Evolutionary conservation across 805 yeast species (phyloP), one percentile per base, ranked within the genome.

Genomic region (Yarrowia sp.): DNA sequence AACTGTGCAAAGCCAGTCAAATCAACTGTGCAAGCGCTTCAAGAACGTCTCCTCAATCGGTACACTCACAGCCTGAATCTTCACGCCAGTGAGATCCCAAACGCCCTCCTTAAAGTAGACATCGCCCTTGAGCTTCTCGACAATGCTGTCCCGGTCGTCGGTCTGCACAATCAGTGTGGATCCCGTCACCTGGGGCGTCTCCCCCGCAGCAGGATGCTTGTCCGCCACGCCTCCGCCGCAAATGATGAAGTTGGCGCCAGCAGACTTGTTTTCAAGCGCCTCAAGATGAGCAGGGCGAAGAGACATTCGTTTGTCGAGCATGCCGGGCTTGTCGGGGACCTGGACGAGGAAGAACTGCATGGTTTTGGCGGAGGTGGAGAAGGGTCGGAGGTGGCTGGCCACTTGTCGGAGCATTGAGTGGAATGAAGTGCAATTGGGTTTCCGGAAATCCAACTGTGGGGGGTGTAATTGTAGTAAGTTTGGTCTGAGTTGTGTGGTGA

Each of bases 11-110:
- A n/a, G n/a, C n/a, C n/a, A n/a, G n/a, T n/a, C n/a, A n/a, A n/a
- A n/a, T n/a, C n/a, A n/a, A n/a, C n/a, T n/a, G n/a, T n/a, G n/a
- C n/a, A n/a, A n/a, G n/a, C n/a, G n/a, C n/a, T n/a, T n/a, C n/a
- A n/a, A n/a, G n/a, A n/a, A n/a, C n/a, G n/a, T n/a, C n/a, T 21
- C 16, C n/a, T 9, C 6, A 5, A 19, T 41, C 19, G 8, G 9
- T n/a, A 27, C 42, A 60, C 65, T 33, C 65, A 71, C 74, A 44
- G 90, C 90, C 68, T 81, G 79, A 38, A 86, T 81, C 65, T 84
- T 69, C 18, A 81, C 85, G 61, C 78, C 80, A 36, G 82, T 82
- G 64, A 87, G 70, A 71, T 89, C 96, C 96, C 96, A 89, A 64
- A 89, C 80, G 1, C 90, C 92, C 33, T 78, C 77, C 66, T 77